These are phyloP conservation scores for Vanrija humicola DNA, from an alignment of 1,284 basidiomycete genomes.

Conservation along the genomic window DNA sequence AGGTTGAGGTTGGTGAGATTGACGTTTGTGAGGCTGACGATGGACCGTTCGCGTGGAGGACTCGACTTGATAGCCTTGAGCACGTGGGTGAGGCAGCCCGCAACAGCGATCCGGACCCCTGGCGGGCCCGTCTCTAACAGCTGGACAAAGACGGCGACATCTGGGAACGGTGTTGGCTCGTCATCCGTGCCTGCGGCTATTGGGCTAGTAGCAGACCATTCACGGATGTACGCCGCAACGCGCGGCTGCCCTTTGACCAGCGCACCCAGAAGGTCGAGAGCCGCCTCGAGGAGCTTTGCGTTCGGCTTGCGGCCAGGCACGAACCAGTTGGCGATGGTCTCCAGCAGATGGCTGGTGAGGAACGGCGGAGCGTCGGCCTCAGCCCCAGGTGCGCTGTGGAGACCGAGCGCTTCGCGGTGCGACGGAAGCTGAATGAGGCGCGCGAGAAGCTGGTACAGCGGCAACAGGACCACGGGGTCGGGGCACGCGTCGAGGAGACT, in stretches of 20 bases:
- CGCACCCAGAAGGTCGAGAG: constrained; percentile 63
- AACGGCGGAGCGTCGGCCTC: constrained; percentile 30
- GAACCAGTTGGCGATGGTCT: constrained; percentile 23
- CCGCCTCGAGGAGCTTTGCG: constrained; percentile 64
- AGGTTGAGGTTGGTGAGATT: constrained; percentile 17
- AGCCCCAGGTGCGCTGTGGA: neutral
- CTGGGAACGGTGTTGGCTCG: constrained; percentile 4
- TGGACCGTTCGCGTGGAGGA: constrained; percentile 12
- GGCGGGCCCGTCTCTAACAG: constrained; percentile 33
- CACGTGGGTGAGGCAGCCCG: constrained; percentile 40
- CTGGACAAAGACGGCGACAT: constrained; percentile 22
- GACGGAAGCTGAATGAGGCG: constrained; percentile 57
- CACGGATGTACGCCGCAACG: constrained; percentile 21
- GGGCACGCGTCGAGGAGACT: constrained; percentile 21
- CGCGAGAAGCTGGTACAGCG: constrained; percentile 56
- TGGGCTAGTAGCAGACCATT: constrained; percentile 13
- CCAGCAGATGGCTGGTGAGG: constrained; percentile 31
- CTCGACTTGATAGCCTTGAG: constrained; percentile 32
- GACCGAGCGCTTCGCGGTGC: constrained; percentile 57
- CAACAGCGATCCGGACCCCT: constrained; percentile 39
- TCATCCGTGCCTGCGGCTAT: constrained; percentile 5
- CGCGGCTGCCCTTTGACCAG: constrained; percentile 62
- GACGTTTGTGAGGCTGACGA: constrained; percentile 3
- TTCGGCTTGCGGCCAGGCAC: constrained; percentile 36
- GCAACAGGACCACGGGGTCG: constrained; percentile 48